Evolutionary conservation across 1,284 basidiomycete genomes (phyloP).

Genomic region (Ceraceosorus guamensis): DNA sequence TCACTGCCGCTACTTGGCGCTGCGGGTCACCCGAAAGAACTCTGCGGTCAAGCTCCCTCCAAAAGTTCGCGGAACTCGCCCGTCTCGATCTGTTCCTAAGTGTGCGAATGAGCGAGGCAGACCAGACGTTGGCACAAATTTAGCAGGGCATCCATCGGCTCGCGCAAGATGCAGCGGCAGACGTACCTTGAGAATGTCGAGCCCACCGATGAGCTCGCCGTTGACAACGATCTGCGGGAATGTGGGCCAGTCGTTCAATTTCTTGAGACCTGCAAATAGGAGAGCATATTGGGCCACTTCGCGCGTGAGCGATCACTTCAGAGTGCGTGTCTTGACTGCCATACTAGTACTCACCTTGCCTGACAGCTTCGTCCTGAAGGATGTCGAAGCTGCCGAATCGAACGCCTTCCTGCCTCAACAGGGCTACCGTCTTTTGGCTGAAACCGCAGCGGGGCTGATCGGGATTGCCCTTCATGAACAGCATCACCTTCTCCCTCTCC

Average conservation of each 20-base stretch:
- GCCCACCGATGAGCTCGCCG: constrained; percentile 66
- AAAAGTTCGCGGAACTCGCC: constrained; percentile 64
- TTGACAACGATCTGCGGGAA: constrained; percentile 64
- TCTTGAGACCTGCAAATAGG: constrained; percentile 62
- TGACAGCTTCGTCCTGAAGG: constrained; percentile 64
- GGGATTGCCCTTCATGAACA: constrained; percentile 97
- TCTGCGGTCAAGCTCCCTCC: constrained; percentile 1
- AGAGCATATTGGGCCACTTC: neutral
- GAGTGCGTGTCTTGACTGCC: neutral
- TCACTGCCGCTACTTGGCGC: no score
- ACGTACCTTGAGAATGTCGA: constrained; percentile 52
- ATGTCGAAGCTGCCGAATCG: constrained; percentile 69
- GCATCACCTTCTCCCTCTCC: constrained; percentile 62
- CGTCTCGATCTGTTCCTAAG: constrained; percentile 47
- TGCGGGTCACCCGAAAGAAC: no score
- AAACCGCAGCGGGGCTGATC: constrained; percentile 67
- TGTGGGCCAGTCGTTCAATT: constrained; percentile 73
- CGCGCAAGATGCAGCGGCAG: neutral
- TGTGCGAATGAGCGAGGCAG: neutral
- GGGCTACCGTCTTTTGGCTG: constrained; percentile 62
- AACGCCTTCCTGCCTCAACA: constrained; percentile 59
- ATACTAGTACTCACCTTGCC: constrained; percentile 53
- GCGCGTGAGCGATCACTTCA: no score
- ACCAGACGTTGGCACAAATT: neutral
- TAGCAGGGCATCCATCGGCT: constrained; percentile 4